phyloP scores from a whole-genome alignment of 257 asterid species.

The Anisodus acutangulus region DNA sequence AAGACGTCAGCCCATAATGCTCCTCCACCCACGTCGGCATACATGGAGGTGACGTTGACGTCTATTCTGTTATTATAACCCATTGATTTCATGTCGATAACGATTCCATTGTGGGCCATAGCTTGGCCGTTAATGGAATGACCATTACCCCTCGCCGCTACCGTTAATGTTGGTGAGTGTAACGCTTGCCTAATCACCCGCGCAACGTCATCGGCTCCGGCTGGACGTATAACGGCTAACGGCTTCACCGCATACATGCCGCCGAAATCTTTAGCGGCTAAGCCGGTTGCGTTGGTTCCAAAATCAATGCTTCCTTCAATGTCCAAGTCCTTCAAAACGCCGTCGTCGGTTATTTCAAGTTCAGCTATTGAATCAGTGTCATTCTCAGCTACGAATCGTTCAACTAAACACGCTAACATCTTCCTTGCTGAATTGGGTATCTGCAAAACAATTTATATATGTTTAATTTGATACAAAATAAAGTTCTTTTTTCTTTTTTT shows the following conservation, averaged over 20 bases:
- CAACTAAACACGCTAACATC: constrained; percentile 73
- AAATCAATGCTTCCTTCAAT: constrained; percentile 54
- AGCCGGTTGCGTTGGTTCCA: constrained; percentile 28
- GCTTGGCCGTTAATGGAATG: constrained; percentile 96
- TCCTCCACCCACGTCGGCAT: constrained; percentile 88
- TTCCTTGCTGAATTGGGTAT: constrained; percentile 10
- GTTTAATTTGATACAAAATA: neutral
- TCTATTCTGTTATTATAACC: constrained; percentile 34
- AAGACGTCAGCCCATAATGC: constrained; percentile 90
- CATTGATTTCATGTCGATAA: constrained; percentile 68
- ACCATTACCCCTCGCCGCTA: constrained; percentile 97
- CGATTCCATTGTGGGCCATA: constrained; percentile 78
- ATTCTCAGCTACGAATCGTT: constrained; percentile 59
- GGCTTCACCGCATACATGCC: constrained; percentile 62
- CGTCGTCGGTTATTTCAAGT: constrained; percentile 40
- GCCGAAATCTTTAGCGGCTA: constrained; percentile 74
- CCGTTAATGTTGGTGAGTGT: constrained; percentile 61
- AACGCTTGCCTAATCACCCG: constrained; percentile 56
- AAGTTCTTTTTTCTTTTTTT: no score
- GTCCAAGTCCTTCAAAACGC: constrained; percentile 47
- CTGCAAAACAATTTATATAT: neutral
- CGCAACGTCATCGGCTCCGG: constrained; percentile 61
- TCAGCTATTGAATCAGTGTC: constrained; percentile 59
- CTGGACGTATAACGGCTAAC: constrained; percentile 63
- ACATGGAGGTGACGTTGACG: constrained; percentile 42